A percentile compares a stretch with the other conserved stretches of the same genome.
Conservation (phyloP, 768 basidiomycete genomes). For the Gloeopeniophorella convolvens region DNA sequence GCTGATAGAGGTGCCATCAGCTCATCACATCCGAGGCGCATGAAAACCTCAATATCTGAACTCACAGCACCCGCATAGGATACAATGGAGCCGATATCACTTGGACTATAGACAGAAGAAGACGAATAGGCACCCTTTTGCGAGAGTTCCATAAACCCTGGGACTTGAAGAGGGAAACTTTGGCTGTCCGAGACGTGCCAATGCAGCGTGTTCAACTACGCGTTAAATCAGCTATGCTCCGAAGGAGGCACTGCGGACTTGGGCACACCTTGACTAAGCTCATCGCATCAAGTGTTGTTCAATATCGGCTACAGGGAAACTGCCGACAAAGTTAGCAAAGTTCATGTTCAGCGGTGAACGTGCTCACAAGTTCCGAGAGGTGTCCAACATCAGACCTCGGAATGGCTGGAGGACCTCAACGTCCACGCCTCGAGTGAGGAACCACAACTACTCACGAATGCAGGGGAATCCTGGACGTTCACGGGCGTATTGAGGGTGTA, state of each 20-base stretch:
- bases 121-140: slow-evolving; percentile 30
- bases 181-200: slow-evolving; percentile 40
- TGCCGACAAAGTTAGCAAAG: slow-evolving; percentile 23
- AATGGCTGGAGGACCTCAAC: too few relatives aligned
- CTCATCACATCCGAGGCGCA: too few relatives aligned
- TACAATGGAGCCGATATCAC: slow-evolving; percentile 29
- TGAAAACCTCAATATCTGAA: too few relatives aligned
- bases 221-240: too few relatives aligned
- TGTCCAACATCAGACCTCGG: too few relatives aligned
- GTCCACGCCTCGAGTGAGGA: too few relatives aligned
- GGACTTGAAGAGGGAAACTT: slow-evolving; percentile 32
- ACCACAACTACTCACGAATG: slow-evolving; percentile 52
- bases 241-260: too few relatives aligned
- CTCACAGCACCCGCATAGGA: slow-evolving; percentile 30
- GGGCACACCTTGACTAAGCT: slow-evolving; percentile 47
- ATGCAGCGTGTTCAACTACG: slow-evolving; percentile 27
- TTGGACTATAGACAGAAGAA: slow-evolving; percentile 25
- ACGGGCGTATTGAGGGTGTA: slow-evolving; percentile 54
- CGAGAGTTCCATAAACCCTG: slow-evolving; percentile 28
- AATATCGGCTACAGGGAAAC: slow-evolving; percentile 59
- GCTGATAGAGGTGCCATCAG: neutral
- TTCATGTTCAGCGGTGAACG: neutral
- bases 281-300: slow-evolving; percentile 68
- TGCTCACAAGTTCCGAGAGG: too few relatives aligned
- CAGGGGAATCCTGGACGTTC: slow-evolving; percentile 55